Evolutionary conservation across 306 rosid species (phyloP), one percentile per base, ranked within the genome.

Genomic region (Vachellia pachyceras): DNA sequence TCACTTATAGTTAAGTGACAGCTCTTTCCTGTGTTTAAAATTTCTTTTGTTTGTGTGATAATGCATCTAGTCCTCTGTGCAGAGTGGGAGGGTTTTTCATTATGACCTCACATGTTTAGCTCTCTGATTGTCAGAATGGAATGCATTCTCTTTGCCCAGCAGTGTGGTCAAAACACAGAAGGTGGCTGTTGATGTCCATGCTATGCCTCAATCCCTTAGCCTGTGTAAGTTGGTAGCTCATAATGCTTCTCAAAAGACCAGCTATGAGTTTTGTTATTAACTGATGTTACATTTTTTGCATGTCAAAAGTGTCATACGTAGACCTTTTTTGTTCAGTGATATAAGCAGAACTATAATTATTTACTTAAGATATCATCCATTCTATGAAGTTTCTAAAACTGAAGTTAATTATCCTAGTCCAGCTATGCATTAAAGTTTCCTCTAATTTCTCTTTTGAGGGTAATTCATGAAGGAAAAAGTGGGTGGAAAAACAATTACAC

Each of bases 111-210:
- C 69, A 5, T 69, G 45, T 14, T 42, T 18, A 7, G 37, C 69
- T 73, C 14, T 83, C 76, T 82, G 15, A 49, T 87, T 86, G 18
- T 85, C 91, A 93, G 99, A 93, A 91, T 78, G 94, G 99, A 46
- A 80, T 95, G 96, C 99, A 95, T 69, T 95, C 99, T 77, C 94
- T 95, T 76, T 95, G 99, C 84, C 99, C 99, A 66, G 99, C 98
- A 50, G 97, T 95, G 81, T 93, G 97, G 99, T 93, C 99, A 57
- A 95, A 95, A 83, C 98, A 95, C 84, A 88, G 97, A 84, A 87
- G 99, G 84, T 95, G 99, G 99, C 91, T 93, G 71, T 85, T 95
- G 82, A 95, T 92, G 98, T 91, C 98, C 70, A 93, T 93, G 98
- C 90, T 95, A 72, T 90, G 98, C 83, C 88, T 95, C 89, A 95